A percentile compares a stretch with the other conserved stretches of the same genome.
Conservation (phyloP, 176 grass and related monocot genomes). For the Tillandsia fasciculata region DNA sequence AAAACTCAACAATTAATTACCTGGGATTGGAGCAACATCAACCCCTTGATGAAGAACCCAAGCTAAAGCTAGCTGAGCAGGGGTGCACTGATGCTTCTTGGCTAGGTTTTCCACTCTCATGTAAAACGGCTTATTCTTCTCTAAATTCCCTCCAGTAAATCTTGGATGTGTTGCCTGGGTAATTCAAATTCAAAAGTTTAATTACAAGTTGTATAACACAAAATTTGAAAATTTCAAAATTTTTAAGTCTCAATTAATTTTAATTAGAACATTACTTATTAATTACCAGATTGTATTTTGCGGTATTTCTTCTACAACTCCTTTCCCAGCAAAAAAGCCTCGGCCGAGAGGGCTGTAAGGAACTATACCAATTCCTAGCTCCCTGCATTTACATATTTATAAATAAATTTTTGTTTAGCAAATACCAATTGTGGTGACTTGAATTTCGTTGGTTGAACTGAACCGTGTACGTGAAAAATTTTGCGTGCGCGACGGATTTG, state of each 20-base stretch:
- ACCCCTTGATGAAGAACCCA: constrained; percentile 82
- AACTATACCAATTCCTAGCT: constrained; percentile 84
- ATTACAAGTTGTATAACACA: not conserved
- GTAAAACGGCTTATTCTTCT: constrained; percentile 66
- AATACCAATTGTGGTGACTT: not conserved
- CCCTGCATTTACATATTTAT: constrained; percentile 17
- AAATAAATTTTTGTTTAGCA: constrained; percentile 3
- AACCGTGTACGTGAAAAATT: too few species aligned
- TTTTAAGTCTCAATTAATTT: too few species aligned
- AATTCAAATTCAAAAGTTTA: not conserved
- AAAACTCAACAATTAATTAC: constrained; percentile 16
- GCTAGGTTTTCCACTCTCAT: constrained; percentile 38
- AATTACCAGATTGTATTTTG: constrained; percentile 47
- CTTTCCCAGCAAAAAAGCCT: constrained; percentile 67
- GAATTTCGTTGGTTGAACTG: too few species aligned
- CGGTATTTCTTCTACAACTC: constrained; percentile 37
- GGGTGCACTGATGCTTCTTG: constrained; percentile 58
- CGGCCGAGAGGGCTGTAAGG: constrained; percentile 74
- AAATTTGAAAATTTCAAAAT: not conserved
- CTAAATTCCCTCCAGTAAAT: constrained; percentile 50
- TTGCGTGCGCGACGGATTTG: too few species aligned
- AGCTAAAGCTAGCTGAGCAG: constrained; percentile 57
- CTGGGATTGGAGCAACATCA: constrained; percentile 76
- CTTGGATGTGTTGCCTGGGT: constrained; percentile 41
- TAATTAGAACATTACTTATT: not conserved